Evolutionary conservation across 371 early-diverging fungal species (phyloP).

Genomic region (Encephalitozoon hellem): DNA sequence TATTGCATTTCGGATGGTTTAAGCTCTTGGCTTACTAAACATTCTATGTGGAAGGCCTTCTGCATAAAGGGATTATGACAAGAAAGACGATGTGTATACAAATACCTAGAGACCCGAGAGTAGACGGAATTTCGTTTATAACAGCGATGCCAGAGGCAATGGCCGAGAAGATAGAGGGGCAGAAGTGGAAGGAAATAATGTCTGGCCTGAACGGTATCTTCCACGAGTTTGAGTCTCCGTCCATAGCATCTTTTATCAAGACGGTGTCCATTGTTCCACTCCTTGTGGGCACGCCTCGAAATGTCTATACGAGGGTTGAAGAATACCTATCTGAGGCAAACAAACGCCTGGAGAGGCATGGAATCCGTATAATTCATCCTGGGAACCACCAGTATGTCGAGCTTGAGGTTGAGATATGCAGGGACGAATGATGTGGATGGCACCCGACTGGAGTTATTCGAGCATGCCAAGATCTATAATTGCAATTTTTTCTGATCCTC

Average conservation of each 20-base stretch:
- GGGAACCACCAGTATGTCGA: background rate
- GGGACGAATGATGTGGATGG: background rate
- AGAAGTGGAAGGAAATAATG: background rate
- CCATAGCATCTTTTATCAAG: background rate
- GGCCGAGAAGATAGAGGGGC: background rate
- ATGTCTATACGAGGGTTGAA: background rate
- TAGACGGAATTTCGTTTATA: background rate
- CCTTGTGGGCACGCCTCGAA: background rate
- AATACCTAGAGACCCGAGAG: background rate
- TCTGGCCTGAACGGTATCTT: background rate
- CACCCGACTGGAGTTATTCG: background rate
- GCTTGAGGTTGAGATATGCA: background rate
- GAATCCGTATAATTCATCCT: background rate
- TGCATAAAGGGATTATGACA: background rate
- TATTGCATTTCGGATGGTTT: background rate
- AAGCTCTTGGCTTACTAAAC: background rate
- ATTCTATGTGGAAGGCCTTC: background rate
- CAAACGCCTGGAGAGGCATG: background rate
- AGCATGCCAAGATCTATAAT: background rate
- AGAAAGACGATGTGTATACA: background rate
- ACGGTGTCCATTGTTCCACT: background rate
- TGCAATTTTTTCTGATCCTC: background rate
- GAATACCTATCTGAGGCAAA: background rate
- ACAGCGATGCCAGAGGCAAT: background rate
- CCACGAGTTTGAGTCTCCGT: background rate